These are phyloP conservation scores for Clavispora carvajalis DNA, from an alignment of 805 yeast genomes.

Conservation along the genomic window DNA sequence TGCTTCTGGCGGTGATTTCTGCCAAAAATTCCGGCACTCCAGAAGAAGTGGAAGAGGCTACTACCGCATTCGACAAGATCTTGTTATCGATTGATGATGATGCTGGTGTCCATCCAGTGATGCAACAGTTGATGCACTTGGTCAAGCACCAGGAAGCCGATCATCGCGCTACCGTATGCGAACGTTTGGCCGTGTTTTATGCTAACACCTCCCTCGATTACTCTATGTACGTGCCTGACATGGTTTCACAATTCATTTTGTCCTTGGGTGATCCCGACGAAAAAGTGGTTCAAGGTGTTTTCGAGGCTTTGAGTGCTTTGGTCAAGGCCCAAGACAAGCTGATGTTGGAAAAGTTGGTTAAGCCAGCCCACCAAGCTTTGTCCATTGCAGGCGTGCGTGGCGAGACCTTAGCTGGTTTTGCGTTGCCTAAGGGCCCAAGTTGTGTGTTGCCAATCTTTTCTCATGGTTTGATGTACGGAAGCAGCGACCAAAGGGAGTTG, in stretches of 20 bases:
- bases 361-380: slow-evolving; percentile 75
- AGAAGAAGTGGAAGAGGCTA: slow-evolving; percentile 37
- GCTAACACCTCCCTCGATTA: slow-evolving; percentile 61
- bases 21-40: slow-evolving; percentile 28
- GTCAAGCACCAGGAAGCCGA: slow-evolving; percentile 70
- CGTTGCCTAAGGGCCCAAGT: slow-evolving; percentile 76
- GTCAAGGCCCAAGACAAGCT: slow-evolving; percentile 72
- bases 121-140: slow-evolving; percentile 73
- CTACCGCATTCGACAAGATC: slow-evolving; percentile 60
- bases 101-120: slow-evolving; percentile 77
- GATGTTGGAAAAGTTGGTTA: slow-evolving; percentile 67
- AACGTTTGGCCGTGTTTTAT: slow-evolving; percentile 70
- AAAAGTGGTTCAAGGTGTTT: slow-evolving; percentile 59
- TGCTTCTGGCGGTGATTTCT: slow-evolving; percentile 53
- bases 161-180: slow-evolving; percentile 59
- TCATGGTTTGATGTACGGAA: slow-evolving; percentile 95
- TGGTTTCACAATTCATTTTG: slow-evolving; percentile 64
- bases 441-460: slow-evolving; percentile 86
- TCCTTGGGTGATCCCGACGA: slow-evolving; percentile 67
- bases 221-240: slow-evolving; percentile 66
- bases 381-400: slow-evolving; percentile 57
- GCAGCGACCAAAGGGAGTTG: slow-evolving; percentile 71
- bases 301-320: slow-evolving; percentile 59
- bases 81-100: slow-evolving; percentile 67
- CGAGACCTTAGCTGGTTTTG: slow-evolving; percentile 68